Percentiles rank a stretch among this genome's conserved stretches.
These are phyloP conservation scores for Dothidotthia symphoricarpi DNA, from an alignment of 2,329 filamentous ascomycete species.

Conservation along the genomic window DNA sequence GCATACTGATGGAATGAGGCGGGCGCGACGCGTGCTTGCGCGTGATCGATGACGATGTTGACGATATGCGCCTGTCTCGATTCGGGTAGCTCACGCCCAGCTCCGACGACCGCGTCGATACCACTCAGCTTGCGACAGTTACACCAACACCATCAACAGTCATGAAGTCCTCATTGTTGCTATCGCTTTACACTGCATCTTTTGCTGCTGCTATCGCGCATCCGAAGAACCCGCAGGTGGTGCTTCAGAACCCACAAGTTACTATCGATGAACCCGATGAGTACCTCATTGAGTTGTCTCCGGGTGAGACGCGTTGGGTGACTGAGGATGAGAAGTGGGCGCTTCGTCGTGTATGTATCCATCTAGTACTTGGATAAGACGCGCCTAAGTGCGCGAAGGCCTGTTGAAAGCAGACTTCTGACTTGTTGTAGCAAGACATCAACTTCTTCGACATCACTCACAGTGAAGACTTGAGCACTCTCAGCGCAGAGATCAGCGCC, in stretches of 20 bases:
- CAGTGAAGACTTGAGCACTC: constrained; percentile 61
- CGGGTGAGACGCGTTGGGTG: constrained; percentile 79
- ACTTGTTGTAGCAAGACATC: constrained; percentile 64
- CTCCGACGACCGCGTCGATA: constrained; percentile 28
- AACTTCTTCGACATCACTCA: constrained; percentile 96
- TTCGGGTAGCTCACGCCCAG: constrained; percentile 7
- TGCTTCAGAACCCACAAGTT: constrained; percentile 30
- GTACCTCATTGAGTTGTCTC: constrained; percentile 75
- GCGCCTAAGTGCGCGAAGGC: neutral
- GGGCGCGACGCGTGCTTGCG: constrained; percentile 6
- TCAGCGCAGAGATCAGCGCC: constrained; percentile 23
- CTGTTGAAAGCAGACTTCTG: constrained; percentile 10
- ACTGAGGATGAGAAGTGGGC: constrained; percentile 96
- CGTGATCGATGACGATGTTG: constrained; percentile 6
- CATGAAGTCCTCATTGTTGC: constrained; percentile 37
- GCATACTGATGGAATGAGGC: too few species aligned
- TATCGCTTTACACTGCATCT: constrained; percentile 34
- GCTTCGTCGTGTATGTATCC: constrained; percentile 67
- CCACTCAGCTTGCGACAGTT: constrained; percentile 6
- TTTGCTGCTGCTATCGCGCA: constrained; percentile 28
- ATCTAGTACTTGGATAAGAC: neutral
- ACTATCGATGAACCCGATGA: constrained; percentile 33
- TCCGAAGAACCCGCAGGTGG: constrained; percentile 27
- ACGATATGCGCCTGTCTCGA: constrained; percentile 7
- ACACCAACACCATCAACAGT: constrained; percentile 5